These are phyloP conservation scores for Clavulina sp. DNA, from an alignment of 768 basidiomycete species.

Conservation along the genomic window DNA sequence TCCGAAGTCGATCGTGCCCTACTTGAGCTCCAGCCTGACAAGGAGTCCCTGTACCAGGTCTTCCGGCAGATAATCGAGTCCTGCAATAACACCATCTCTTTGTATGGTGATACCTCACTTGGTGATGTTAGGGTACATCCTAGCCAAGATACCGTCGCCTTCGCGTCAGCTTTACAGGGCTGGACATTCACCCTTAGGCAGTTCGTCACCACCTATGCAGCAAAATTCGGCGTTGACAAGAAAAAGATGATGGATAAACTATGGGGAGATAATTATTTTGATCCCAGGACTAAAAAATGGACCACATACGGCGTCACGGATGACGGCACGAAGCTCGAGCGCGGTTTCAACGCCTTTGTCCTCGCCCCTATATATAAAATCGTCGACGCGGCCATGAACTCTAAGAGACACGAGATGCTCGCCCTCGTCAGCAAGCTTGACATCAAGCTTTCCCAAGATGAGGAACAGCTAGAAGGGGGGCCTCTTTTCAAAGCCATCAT, in stretches of 20 bases:
- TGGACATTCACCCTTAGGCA: conserved; percentile 99
- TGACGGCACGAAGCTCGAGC: conserved; percentile 85
- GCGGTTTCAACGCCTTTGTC: conserved; percentile 96
- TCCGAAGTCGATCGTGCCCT: conserved; percentile 99
- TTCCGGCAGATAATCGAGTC: conserved; percentile 95
- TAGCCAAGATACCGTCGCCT: conserved; percentile 94
- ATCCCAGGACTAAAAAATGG: conserved; percentile 94
- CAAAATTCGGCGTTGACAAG: conserved; percentile 98
- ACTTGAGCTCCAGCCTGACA: conserved; percentile 91
- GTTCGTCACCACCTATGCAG: conserved; percentile 84
- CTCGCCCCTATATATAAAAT: conserved; percentile 98
- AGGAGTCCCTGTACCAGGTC: conserved; percentile 94
- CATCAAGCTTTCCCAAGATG: conserved; percentile 69
- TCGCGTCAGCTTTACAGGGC: conserved; percentile 97
- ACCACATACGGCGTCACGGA: conserved; percentile 54
- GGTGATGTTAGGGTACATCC: conserved; percentile 99
- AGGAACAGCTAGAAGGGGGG: conserved; percentile 90
- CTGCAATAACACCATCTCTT: conserved; percentile 97
- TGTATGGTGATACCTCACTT: conserved; percentile 82
- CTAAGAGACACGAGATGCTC: conserved; percentile 78
- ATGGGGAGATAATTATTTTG: conserved; percentile 99
- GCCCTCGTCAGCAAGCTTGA: conserved; percentile 94
- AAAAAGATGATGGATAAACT: conserved; percentile 95
- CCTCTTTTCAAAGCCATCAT: conserved; percentile 91
- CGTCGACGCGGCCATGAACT: conserved; percentile 98